These are phyloP conservation scores for Aspergillus steynii DNA, from an alignment of 495 filamentous ascomycete genomes.

Conservation along the genomic window DNA sequence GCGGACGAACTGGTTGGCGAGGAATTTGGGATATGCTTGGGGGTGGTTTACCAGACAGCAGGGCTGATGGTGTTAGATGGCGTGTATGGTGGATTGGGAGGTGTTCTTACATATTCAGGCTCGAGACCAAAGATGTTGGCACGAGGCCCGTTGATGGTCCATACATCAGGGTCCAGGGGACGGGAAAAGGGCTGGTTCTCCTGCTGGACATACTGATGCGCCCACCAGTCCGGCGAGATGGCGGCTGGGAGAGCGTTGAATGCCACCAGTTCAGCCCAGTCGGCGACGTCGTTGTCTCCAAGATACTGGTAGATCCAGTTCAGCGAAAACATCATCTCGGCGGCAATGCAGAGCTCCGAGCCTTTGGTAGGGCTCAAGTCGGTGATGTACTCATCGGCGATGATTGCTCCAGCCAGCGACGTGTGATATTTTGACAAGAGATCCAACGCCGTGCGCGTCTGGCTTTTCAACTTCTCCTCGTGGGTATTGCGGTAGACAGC, in stretches of 20 bases:
- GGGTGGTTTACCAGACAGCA: conserved; percentile 67
- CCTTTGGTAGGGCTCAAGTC: conserved; percentile 34
- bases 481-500: conserved; percentile 27
- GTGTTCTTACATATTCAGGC: conserved; percentile 16
- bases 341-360: conserved; percentile 43
- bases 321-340: conserved; percentile 43
- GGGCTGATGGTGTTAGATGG: conserved; percentile 35
- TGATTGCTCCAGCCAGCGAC: conserved; percentile 37
- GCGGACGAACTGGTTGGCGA: conserved; percentile 25
- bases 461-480: conserved; percentile 33
- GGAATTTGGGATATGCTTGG: conserved; percentile 61
- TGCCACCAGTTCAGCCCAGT: conserved; percentile 55
- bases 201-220: conserved; percentile 59
- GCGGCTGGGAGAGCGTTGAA: conserved; percentile 62
- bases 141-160: neutral
- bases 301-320: conserved; percentile 43
- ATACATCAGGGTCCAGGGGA: conserved; percentile 28
- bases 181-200: conserved; percentile 56
- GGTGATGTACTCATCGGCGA: conserved; percentile 39
- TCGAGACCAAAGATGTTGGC: conserved; percentile 2
- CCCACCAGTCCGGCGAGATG: conserved; percentile 60
- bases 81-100: conserved; percentile 52
- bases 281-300: conserved; percentile 53
- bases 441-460: conserved; percentile 41
- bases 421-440: conserved; percentile 52